Evolutionary conservation across 2,329 filamentous ascomycete genomes (phyloP), one percentile per base, ranked within the genome.

Genomic region (Epichloe uncinata): DNA sequence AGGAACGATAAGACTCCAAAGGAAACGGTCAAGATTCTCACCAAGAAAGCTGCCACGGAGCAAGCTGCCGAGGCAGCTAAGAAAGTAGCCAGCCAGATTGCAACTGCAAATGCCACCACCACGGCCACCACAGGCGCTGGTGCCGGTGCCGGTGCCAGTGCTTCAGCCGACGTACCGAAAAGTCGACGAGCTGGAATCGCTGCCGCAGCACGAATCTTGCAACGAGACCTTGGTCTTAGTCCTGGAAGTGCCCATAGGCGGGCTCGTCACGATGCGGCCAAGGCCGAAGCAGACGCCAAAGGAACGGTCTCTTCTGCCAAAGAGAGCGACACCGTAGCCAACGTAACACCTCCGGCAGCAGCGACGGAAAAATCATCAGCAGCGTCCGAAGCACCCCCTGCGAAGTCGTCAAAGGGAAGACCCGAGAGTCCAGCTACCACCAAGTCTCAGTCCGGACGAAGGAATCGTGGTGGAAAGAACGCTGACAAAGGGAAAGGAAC

Each of bases 141-240:
- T 11, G 68, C 72, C 2, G 63, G 60, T 1, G 69, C 33, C 20
- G 20, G 18, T n/a, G 18, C 48, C 12, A 64, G 60, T 2, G 69
- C 38, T 35, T 22, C 46, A 11, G 16, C 42, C 5, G 51, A 53
- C 13, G 45, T 9, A 9, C 37, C 73, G 2, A 82, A 79, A 64
- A 79, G 72, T 51, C 75, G 78, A 30, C 71, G 77, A 41, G 74
- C 75, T 5, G 77, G 74, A n/a, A 81, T 83, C 48, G 73, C 79
- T 33, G 77, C 79, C 8, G 80, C 81, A 11, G 80, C 81, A 11
- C 74, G 79, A 15, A 79, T 85, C 48, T 59, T 85, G 16, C 80
- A 84, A 61, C 75, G 81, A 35, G 81, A 85, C 54, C 70, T 84
- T 16, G 81, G 81, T 18, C 71, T 85, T 1, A 82, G 77, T 52